phyloP scores from a whole-genome alignment of 768 basidiomycete species.

The Calocybe gangraenosa region DNA sequence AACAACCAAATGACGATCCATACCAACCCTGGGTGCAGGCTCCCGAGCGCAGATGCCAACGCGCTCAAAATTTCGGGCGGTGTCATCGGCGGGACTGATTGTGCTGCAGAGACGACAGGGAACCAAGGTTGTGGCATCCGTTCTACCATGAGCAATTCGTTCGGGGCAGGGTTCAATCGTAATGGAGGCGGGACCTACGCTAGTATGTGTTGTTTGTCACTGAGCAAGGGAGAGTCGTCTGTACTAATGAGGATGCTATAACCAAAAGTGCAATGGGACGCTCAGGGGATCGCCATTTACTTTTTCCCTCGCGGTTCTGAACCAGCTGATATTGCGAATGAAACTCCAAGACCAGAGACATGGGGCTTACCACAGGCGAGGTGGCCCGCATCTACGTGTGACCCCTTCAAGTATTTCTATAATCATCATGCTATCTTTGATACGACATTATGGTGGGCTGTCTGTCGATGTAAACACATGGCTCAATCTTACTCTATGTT shows the following conservation, averaged over 20 bases:
- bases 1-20: constrained; percentile 83
- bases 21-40: constrained; percentile 65
- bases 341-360: constrained; percentile 62
- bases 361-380: constrained; percentile 80
- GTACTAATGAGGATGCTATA: not conserved
- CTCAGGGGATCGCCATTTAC: constrained; percentile 69
- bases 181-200: constrained; percentile 87
- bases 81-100: constrained; percentile 68
- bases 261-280: constrained; percentile 72
- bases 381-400: constrained; percentile 74
- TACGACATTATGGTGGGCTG: constrained; percentile 75
- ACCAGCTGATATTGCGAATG: constrained; percentile 73
- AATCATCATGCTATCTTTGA: constrained; percentile 79
- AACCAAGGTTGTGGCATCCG: constrained; percentile 84
- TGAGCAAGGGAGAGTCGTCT: too few species aligned
- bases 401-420: constrained; percentile 76
- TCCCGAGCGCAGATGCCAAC: constrained; percentile 44
- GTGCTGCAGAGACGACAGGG: constrained; percentile 61
- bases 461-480: constrained; percentile 4
- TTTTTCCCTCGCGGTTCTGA: constrained; percentile 76
- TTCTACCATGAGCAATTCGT: constrained; percentile 54
- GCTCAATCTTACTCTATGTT: constrained; percentile 1
- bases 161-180: constrained; percentile 84
- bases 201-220: constrained; percentile 48
- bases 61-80: constrained; percentile 55